Evolutionary conservation across 495 filamentous ascomycete species (phyloP).

Genomic region (Xylaria sp.): DNA sequence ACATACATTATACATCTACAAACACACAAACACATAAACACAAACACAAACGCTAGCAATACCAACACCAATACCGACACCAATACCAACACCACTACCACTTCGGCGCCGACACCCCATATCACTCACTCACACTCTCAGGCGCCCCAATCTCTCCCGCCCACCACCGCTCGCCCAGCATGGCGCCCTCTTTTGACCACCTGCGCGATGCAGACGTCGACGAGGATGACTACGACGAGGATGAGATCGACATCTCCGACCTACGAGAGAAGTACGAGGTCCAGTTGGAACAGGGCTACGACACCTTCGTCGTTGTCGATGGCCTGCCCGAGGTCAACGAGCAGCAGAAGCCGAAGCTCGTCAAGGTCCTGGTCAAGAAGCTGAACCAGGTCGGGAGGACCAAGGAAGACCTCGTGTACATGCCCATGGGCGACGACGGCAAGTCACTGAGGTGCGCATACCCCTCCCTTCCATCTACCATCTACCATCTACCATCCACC

Average conservation of each 20-base stretch:
- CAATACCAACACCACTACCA: neutral
- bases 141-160: conserved; percentile 11
- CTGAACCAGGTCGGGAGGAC: conserved; percentile 82
- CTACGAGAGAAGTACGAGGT: conserved; percentile 92
- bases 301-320: conserved; percentile 94
- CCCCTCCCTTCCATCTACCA: neutral
- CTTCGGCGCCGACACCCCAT: conserved; percentile 10
- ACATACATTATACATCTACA: too few relatives aligned
- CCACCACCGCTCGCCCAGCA: conserved; percentile 46
- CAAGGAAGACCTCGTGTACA: conserved; percentile 85
- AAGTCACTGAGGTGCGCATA: conserved; percentile 78
- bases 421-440: conserved; percentile 85
- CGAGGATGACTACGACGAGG: conserved; percentile 87
- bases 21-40: too few relatives aligned
- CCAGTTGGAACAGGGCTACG: conserved; percentile 91
- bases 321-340: conserved; percentile 86
- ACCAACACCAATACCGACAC: neutral
- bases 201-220: conserved; percentile 74
- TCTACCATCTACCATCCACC: neutral
- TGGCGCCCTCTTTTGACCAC: conserved; percentile 66
- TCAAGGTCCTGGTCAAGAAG: conserved; percentile 94
- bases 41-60: neutral
- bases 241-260: conserved; percentile 95
- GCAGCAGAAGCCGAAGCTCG: conserved; percentile 84
- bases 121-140: neutral